These are phyloP conservation scores for Ogataea wickerhamii DNA, from an alignment of 805 yeast species.

Conservation along the genomic window DNA sequence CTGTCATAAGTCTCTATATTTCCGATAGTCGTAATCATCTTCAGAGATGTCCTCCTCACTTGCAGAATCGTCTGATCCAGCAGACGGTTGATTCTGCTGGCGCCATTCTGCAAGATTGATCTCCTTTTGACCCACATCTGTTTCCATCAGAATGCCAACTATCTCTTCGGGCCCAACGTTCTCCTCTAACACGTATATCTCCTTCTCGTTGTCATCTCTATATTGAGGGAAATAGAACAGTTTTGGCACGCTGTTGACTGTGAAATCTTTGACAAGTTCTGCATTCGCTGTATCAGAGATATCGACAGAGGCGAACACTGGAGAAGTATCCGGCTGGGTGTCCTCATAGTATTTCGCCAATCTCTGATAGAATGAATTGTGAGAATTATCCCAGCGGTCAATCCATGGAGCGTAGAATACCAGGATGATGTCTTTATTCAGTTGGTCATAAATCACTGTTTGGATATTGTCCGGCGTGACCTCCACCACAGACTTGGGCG, in stretches of 20 bases:
- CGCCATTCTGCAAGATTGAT: slow-evolving; percentile 28
- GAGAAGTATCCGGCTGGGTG: slow-evolving; percentile 15
- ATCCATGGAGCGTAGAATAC: slow-evolving; percentile 38
- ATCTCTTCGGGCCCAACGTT: slow-evolving; percentile 27
- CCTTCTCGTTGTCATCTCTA: slow-evolving; percentile 12
- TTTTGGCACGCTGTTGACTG: slow-evolving; percentile 32
- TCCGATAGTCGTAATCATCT: slow-evolving; percentile 16
- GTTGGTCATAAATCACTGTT: slow-evolving; percentile 10
- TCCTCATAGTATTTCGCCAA: slow-evolving; percentile 27
- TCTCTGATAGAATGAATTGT: slow-evolving; percentile 31
- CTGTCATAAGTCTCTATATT: slow-evolving; percentile 20
- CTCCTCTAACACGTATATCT: slow-evolving; percentile 16
- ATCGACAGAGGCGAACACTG: slow-evolving; percentile 34
- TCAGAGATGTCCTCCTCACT: slow-evolving; percentile 20
- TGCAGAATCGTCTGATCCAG: slow-evolving; percentile 4
- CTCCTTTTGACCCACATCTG: slow-evolving; percentile 28
- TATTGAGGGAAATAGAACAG: slow-evolving; percentile 24
- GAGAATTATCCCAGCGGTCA: slow-evolving; percentile 31
- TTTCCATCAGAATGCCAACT: slow-evolving; percentile 27
- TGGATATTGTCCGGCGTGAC: slow-evolving; percentile 16
- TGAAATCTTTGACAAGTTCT: slow-evolving; percentile 25
- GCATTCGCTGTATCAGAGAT: slow-evolving; percentile 27
- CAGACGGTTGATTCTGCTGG: slow-evolving; percentile 18
- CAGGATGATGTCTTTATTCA: slow-evolving; percentile 24
- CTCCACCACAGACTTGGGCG: slow-evolving; percentile 17